phyloP scores from a whole-genome alignment of 768 basidiomycete genomes.

The Lenzites betulinus region DNA sequence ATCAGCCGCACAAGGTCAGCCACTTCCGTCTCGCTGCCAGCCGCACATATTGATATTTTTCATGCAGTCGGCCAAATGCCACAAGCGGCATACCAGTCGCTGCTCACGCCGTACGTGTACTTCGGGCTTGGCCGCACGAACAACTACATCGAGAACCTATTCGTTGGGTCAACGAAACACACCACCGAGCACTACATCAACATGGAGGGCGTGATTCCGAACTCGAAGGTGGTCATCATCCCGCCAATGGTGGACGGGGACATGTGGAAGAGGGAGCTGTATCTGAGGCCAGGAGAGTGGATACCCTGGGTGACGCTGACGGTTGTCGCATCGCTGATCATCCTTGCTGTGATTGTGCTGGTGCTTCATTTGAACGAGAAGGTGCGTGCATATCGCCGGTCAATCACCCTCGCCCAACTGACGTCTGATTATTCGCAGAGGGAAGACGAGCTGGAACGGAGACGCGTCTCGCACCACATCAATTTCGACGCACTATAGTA shows the following conservation, averaged over 20 bases:
- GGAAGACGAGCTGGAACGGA: slow-evolving; percentile 91
- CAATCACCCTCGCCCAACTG: slow-evolving; percentile 13
- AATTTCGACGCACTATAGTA: slow-evolving; percentile 92
- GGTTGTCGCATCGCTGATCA: slow-evolving; percentile 68
- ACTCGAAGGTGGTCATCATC: slow-evolving; percentile 94
- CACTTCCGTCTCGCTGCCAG: slow-evolving; percentile 1
- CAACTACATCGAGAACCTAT: slow-evolving; percentile 99
- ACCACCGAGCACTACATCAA: slow-evolving; percentile 74
- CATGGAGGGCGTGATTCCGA: slow-evolving; percentile 97
- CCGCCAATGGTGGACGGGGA: slow-evolving; percentile 58
- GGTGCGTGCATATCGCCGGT: slow-evolving; percentile 46
- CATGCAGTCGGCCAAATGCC: slow-evolving; percentile 86
- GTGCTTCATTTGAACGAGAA: slow-evolving; percentile 92
- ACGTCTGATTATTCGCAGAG: slow-evolving; percentile 48
- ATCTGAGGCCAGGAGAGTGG: slow-evolving; percentile 94
- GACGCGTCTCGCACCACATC: slow-evolving; percentile 90
- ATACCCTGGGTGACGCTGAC: slow-evolving; percentile 96
- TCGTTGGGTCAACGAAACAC: slow-evolving; percentile 89
- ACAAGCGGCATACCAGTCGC: slow-evolving; percentile 88
- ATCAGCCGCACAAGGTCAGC: slow-evolving; percentile 83
- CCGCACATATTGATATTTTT: neutral
- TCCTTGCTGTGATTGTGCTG: slow-evolving; percentile 82
- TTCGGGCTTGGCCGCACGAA: slow-evolving; percentile 97
- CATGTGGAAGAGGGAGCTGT: slow-evolving; percentile 86
- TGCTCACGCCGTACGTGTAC: slow-evolving; percentile 92